phyloP scores from a whole-genome alignment of 1,284 basidiomycete genomes.

The Paramarasmius palmivorus region DNA sequence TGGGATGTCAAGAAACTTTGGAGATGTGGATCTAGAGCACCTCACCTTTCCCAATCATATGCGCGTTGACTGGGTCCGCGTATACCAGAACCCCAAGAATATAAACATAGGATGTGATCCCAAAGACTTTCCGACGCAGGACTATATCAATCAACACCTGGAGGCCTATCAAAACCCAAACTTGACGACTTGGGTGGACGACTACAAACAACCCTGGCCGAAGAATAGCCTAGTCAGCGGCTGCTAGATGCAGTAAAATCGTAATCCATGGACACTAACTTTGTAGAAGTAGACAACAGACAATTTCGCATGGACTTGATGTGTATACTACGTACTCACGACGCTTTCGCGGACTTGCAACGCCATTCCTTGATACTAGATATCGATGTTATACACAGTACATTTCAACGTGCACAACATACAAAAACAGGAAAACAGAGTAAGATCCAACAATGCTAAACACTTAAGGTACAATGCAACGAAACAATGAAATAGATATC shows the following conservation, averaged over 20 bases:
- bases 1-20: conserved; percentile 43
- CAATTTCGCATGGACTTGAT: no score
- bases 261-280: no score
- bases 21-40: conserved; percentile 19
- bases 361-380: no score
- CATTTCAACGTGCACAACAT: no score
- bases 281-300: no score
- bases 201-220: conserved; percentile 16
- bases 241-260: conserved; percentile 14
- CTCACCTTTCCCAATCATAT: conserved; percentile 15
- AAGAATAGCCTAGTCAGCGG: conserved; percentile 16
- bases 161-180: conserved; percentile 20
- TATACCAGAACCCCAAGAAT: conserved; percentile 19
- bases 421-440: no score
- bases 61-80: conserved; percentile 19
- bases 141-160: conserved; percentile 14
- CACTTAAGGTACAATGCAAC: no score
- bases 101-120: conserved; percentile 19
- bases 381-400: no score
- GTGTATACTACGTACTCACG: no score
- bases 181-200: conserved; percentile 17
- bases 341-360: no score
- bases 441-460: no score
- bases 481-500: not conserved
- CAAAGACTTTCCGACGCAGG: conserved; percentile 16